Conservation (phyloP, 768 basidiomycete species). For the Antrodiella citrinella region DNA sequence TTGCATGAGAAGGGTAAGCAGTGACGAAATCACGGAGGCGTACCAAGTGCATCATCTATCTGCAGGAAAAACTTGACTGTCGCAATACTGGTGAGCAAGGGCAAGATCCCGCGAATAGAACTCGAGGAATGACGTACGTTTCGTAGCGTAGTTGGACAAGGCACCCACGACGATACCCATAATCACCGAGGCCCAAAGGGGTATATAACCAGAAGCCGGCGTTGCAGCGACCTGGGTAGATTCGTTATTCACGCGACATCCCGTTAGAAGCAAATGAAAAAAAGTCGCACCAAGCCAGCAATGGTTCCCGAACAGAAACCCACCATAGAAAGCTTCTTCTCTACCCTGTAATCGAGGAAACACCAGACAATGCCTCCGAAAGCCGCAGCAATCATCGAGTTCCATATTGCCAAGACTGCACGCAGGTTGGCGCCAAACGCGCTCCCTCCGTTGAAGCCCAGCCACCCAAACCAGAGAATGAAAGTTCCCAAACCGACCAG, state of each 20-base stretch:
- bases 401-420: conserved; percentile 79
- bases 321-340: conserved; percentile 82
- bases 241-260: not conserved
- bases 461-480: conserved; percentile 83
- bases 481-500: conserved; percentile 78
- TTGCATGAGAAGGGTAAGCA: not conserved
- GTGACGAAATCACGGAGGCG: not conserved
- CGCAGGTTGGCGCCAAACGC: conserved; percentile 85
- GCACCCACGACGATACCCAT: conserved; percentile 68
- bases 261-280: not conserved
- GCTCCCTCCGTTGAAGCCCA: conserved; percentile 88
- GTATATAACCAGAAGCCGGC: conserved; percentile 77
- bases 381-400: conserved; percentile 80
- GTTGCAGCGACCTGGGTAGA: conserved; percentile 65
- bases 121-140: conserved; percentile 40
- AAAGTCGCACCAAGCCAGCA: conserved; percentile 52
- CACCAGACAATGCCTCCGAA: conserved; percentile 83
- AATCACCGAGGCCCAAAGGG: conserved; percentile 69
- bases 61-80: conserved; percentile 60
- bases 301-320: conserved; percentile 91
- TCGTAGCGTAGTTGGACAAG: conserved; percentile 79
- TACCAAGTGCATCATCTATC: conserved; percentile 78
- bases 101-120: conserved; percentile 7
- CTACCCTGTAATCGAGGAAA: conserved; percentile 68
- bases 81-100: not conserved